phyloP scores from a whole-genome alignment of 2,329 filamentous ascomycete species.

The Xylariales sp. region DNA sequence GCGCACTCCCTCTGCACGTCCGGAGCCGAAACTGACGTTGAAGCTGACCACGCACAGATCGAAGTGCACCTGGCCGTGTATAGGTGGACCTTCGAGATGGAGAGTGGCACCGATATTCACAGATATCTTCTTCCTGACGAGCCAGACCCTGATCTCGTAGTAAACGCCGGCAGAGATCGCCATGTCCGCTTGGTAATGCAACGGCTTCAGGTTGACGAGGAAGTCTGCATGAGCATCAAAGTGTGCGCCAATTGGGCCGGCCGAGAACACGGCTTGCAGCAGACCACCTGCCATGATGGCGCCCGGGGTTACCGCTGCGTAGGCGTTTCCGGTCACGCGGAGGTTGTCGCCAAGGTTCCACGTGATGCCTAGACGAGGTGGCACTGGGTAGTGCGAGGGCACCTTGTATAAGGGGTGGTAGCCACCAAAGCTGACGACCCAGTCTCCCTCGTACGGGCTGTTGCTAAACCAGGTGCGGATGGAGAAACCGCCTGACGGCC shows the following conservation, averaged over 20 bases:
- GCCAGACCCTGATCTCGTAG: conserved; percentile 23
- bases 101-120: conserved; percentile 25
- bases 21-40: conserved; percentile 23
- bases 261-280: conserved; percentile 21
- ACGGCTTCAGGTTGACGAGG: conserved; percentile 36
- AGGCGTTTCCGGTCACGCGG: conserved; percentile 34
- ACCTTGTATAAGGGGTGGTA: conserved; percentile 33
- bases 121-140: conserved; percentile 22
- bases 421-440: conserved; percentile 40
- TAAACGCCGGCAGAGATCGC: conserved; percentile 24
- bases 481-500: conserved; percentile 37
- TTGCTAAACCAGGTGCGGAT: conserved; percentile 34
- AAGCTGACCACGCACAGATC: conserved; percentile 27
- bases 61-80: conserved; percentile 25
- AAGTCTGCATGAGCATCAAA: conserved; percentile 37
- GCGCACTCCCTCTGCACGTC: no score
- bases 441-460: conserved; percentile 29
- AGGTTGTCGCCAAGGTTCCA: conserved; percentile 29
- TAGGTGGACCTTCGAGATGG: conserved; percentile 23
- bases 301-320: conserved; percentile 42
- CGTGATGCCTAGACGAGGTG: conserved; percentile 32
- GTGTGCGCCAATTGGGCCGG: conserved; percentile 30
- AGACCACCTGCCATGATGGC: conserved; percentile 36
- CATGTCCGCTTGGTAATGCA: conserved; percentile 28
- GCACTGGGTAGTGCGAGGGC: conserved; percentile 32